Conservation (phyloP, 208 protist species). For the Herpetomonas tarakana region DNA sequence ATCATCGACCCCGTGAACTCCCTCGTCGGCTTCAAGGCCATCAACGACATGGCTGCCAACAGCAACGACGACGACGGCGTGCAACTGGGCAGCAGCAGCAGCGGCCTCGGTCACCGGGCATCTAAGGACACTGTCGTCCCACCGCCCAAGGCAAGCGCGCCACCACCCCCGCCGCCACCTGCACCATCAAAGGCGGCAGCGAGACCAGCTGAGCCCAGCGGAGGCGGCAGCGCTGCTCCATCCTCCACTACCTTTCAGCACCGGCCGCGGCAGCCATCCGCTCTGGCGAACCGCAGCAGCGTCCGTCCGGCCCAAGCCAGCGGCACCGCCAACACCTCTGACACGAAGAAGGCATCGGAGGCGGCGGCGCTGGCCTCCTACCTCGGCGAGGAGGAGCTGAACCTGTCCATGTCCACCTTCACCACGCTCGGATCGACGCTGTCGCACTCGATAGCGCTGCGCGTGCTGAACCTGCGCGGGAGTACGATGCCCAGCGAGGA, state of each 20-base stretch:
- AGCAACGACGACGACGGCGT: not conserved
- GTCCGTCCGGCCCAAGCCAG: not conserved
- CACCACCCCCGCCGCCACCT: no score
- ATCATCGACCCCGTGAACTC: not conserved
- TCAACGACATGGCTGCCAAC: slow-evolving; percentile 1
- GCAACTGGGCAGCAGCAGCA: not conserved
- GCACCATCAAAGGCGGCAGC: no score
- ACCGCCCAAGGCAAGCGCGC: no score
- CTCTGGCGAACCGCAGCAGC: slow-evolving; percentile 8
- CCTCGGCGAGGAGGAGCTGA: slow-evolving; percentile 31
- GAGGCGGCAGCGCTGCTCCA: no score
- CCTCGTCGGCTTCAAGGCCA: not conserved
- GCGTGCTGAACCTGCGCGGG: slow-evolving; percentile 43
- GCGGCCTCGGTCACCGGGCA: not conserved
- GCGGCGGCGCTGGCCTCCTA: slow-evolving; percentile 29
- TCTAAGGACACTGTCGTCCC: no score
- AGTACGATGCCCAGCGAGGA: slow-evolving; percentile 47
- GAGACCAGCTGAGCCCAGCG: no score
- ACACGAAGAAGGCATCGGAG: slow-evolving; percentile 9
- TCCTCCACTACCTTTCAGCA: no score
- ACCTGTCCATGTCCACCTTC: slow-evolving; percentile 63
- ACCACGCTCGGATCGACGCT: slow-evolving; percentile 31
- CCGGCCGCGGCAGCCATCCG: slow-evolving; percentile 5
- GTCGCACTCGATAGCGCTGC: slow-evolving; percentile 29
- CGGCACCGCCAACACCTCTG: not conserved